Evolutionary conservation across 2,329 filamentous ascomycete genomes (phyloP).

Genomic region (Ophiocordyceps sinensis): DNA sequence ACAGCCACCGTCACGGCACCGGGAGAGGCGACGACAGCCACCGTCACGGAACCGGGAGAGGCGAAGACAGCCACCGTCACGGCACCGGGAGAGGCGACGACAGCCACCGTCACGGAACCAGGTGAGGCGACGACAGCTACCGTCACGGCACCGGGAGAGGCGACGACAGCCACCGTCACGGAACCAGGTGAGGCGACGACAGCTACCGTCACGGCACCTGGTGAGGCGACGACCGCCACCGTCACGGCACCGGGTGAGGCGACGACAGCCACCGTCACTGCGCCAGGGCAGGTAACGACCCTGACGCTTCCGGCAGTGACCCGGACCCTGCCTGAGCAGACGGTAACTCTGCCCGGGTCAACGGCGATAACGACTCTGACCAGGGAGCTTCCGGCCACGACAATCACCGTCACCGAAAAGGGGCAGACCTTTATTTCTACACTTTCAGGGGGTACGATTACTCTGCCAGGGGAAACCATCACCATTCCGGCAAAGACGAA

Average conservation of each 20-base stretch:
- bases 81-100: constrained; percentile 2
- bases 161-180: not conserved
- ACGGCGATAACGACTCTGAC: not conserved
- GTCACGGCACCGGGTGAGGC: no score
- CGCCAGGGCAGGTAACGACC: constrained; percentile 3
- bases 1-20: constrained; percentile 3
- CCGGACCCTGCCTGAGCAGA: not conserved
- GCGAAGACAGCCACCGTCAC: not conserved
- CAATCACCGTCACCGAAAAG: not conserved
- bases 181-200: constrained; percentile 1
- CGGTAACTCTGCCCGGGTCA: not conserved
- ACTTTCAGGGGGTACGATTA: constrained; percentile 2
- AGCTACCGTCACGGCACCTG: constrained; percentile 2
- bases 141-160: no score
- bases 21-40: not conserved
- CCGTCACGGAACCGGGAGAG: no score
- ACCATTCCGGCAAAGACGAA: not conserved
- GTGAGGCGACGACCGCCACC: not conserved
- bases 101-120: no score
- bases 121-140: not conserved
- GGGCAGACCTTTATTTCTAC: not conserved
- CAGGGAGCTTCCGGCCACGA: not conserved
- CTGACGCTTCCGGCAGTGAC: constrained; percentile 3
- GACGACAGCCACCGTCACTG: not conserved
- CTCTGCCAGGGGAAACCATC: constrained; percentile 4